phyloP scores from a whole-genome alignment of 2,329 filamentous ascomycete species.

The Clonostachys rosea region DNA sequence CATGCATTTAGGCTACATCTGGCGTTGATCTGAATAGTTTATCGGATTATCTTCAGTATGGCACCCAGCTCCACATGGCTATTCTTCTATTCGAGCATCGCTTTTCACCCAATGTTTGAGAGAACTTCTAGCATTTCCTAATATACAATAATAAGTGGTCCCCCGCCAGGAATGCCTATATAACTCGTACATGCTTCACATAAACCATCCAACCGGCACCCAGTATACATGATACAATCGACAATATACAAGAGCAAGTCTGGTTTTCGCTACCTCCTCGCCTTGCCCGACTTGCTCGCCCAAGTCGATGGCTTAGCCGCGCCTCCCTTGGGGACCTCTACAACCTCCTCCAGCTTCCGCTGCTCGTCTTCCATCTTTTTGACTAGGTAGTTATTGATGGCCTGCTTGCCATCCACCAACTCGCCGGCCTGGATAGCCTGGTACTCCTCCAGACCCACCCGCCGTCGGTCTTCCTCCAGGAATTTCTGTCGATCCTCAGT shows the following conservation, averaged over 20 bases:
- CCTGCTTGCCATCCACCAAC: conserved; percentile 53
- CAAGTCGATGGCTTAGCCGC: neutral
- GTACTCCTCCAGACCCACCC: conserved; percentile 48
- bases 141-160: neutral
- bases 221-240: neutral
- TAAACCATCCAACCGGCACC: too few relatives aligned
- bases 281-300: neutral
- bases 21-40: too few relatives aligned
- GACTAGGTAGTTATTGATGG: conserved; percentile 33
- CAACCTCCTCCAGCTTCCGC: conserved; percentile 22
- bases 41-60: too few relatives aligned
- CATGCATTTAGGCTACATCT: too few relatives aligned
- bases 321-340: conserved; percentile 11
- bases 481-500: conserved; percentile 62
- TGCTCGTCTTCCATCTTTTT: conserved; percentile 23
- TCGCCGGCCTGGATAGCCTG: conserved; percentile 44
- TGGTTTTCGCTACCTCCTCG: neutral
- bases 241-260: neutral
- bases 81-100: too few relatives aligned
- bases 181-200: too few relatives aligned
- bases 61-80: too few relatives aligned
- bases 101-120: too few relatives aligned
- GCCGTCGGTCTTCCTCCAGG: conserved; percentile 56
- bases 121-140: neutral
- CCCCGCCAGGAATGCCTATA: neutral